A percentile compares a stretch with the other conserved stretches of the same genome.
Evolutionary conservation across 2,329 filamentous ascomycete genomes (phyloP).

Genomic region (Ilyonectria destructans): DNA sequence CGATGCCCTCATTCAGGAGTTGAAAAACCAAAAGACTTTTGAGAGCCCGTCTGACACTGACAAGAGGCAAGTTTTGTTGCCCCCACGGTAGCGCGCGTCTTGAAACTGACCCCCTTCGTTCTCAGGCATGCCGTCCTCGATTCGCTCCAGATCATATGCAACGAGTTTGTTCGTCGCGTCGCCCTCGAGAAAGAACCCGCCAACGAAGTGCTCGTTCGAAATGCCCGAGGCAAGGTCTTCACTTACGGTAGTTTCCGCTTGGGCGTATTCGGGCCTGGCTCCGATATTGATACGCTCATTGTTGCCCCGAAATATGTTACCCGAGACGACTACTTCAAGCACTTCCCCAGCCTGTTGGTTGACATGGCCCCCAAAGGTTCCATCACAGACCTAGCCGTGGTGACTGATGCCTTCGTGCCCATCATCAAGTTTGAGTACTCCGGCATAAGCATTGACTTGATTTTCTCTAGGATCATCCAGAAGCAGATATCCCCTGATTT

Average conservation of each 20-base stretch:
- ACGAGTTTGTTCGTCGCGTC: constrained; percentile 90
- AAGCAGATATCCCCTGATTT: constrained; percentile 78
- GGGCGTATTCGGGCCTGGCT: constrained; percentile 94
- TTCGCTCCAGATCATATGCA: constrained; percentile 83
- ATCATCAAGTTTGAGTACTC: constrained; percentile 97
- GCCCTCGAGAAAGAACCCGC: constrained; percentile 80
- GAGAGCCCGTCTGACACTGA: constrained; percentile 87
- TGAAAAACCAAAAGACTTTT: constrained; percentile 93
- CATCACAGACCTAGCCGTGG: constrained; percentile 87
- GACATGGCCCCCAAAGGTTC: constrained; percentile 84
- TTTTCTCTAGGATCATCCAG: constrained; percentile 84
- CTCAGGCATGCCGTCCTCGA: constrained; percentile 80
- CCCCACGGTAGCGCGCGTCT: not conserved
- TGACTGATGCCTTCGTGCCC: constrained; percentile 93
- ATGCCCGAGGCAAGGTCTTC: constrained; percentile 92
- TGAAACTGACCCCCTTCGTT: constrained; percentile 31
- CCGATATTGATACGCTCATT: constrained; percentile 97
- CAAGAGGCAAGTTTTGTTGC: constrained; percentile 73
- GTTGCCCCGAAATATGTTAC: constrained; percentile 92
- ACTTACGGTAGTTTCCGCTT: constrained; percentile 97
- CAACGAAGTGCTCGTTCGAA: constrained; percentile 83
- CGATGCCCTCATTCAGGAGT: constrained; percentile 84
- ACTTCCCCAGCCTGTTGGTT: constrained; percentile 86
- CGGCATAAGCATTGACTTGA: constrained; percentile 94
- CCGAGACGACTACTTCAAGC: constrained; percentile 91